These are phyloP conservation scores for Stagonosporopsis tanaceti DNA, from an alignment of 2,329 filamentous ascomycete species.

Conservation along the genomic window DNA sequence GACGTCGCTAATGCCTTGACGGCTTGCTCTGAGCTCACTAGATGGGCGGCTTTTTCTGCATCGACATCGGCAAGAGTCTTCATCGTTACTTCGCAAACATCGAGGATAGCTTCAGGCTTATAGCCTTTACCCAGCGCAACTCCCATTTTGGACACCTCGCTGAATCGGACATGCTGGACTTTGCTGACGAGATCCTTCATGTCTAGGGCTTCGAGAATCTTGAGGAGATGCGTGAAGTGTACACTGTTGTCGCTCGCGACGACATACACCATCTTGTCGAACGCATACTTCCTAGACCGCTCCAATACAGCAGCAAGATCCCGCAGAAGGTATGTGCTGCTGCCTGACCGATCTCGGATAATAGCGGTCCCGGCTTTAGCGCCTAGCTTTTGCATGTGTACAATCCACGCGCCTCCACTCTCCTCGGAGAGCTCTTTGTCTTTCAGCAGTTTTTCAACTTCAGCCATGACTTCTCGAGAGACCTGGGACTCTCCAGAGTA, in stretches of 20 bases:
- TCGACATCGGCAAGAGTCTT: conserved; percentile 25
- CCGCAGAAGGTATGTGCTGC: conserved; percentile 78
- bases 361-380: conserved; percentile 76
- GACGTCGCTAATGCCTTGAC: conserved; percentile 29
- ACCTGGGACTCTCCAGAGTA: conserved; percentile 80
- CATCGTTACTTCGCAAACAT: conserved; percentile 43
- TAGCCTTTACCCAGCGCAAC: conserved; percentile 67
- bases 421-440: conserved; percentile 72
- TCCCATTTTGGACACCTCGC: conserved; percentile 63
- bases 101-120: conserved; percentile 72
- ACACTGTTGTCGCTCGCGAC: conserved; percentile 76
- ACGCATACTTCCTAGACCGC: conserved; percentile 67
- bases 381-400: conserved; percentile 75
- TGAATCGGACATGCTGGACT: conserved; percentile 79
- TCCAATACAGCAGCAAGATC: conserved; percentile 78
- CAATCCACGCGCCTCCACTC: conserved; percentile 74
- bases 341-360: conserved; percentile 76
- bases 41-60: conserved; percentile 26
- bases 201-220: conserved; percentile 76
- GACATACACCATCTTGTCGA: conserved; percentile 84
- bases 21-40: conserved; percentile 26
- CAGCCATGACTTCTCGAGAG: conserved; percentile 70
- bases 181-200: conserved; percentile 72
- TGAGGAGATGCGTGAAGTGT: conserved; percentile 78
- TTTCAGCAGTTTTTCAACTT: conserved; percentile 67